Conservation (phyloP, 805 yeast genomes). For the Wickerhamomyces subpelliculosus region DNA sequence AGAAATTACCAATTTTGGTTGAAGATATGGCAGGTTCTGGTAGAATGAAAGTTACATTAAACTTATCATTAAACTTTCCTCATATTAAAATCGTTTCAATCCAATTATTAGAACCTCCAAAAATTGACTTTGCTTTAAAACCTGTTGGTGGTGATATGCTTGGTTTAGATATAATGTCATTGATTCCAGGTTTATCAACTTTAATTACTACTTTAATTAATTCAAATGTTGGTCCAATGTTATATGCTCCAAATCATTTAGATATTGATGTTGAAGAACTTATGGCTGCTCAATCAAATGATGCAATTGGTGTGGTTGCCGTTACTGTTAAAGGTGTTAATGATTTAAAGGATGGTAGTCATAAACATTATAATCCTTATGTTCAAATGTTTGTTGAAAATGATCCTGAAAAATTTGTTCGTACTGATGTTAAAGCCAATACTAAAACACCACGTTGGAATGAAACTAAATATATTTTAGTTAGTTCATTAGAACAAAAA, state of each 20-base stretch:
- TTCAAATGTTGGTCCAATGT: conserved; percentile 65
- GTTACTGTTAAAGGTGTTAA: conserved; percentile 52
- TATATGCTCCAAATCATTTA: conserved; percentile 76
- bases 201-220: conserved; percentile 68
- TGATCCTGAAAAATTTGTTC: conserved; percentile 33
- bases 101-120: conserved; percentile 71
- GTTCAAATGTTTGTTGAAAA: conserved; percentile 40
- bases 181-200: conserved; percentile 71
- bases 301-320: conserved; percentile 64
- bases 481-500: conserved; percentile 50
- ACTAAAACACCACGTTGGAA: conserved; percentile 57
- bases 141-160: conserved; percentile 89
- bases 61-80: conserved; percentile 63
- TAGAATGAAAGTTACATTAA: conserved; percentile 55
- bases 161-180: conserved; percentile 78
- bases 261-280: conserved; percentile 71
- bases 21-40: conserved; percentile 78
- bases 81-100: conserved; percentile 67
- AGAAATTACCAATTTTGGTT: conserved; percentile 68
- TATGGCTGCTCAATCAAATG: conserved; percentile 55
- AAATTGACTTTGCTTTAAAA: conserved; percentile 70
- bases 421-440: conserved; percentile 51
- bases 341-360: conserved; percentile 38
- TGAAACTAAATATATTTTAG: conserved; percentile 56
- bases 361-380: too few relatives aligned